Evolutionary conservation across 257 asterid genomes (phyloP).

Genomic region (Voacanga thouarsii): DNA sequence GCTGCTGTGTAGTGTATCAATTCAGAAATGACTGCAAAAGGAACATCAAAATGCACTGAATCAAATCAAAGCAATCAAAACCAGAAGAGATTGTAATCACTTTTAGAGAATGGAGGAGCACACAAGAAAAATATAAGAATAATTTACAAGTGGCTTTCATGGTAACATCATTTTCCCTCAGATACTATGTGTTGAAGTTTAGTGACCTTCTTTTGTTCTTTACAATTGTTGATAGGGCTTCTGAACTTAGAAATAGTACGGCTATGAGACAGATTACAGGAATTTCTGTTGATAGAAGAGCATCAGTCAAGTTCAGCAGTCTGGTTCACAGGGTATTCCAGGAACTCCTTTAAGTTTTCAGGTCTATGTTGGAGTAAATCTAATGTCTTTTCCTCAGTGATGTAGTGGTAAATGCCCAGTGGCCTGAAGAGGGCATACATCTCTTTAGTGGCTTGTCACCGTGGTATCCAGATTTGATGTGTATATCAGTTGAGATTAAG

Average conservation of each 20-base stretch:
- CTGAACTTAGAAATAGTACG: not conserved
- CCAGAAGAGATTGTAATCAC: not conserved
- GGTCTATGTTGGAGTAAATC: not conserved
- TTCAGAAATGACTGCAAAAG: slow-evolving; percentile 82
- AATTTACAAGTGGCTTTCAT: not conserved
- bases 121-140: not conserved
- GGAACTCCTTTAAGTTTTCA: not conserved
- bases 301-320: not conserved
- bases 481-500: not conserved
- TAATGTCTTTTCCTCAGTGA: not conserved
- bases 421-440: too few relatives aligned
- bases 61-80: slow-evolving; percentile 10
- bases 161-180: not conserved
- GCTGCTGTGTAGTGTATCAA: slow-evolving; percentile 83
- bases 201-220: not conserved
- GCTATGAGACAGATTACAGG: not conserved
- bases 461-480: not conserved
- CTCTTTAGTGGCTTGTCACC: not conserved
- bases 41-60: slow-evolving; percentile 17
- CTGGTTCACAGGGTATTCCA: not conserved
- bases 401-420: not conserved
- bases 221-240: not conserved
- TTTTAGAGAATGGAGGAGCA: not conserved
- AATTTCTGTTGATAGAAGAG: not conserved
- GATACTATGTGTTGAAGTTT: not conserved